Evolutionary conservation across 2,329 filamentous ascomycete genomes (phyloP), one percentile per base, ranked within the genome.

Genomic region (Stagonosporopsis chrysanthemi): DNA sequence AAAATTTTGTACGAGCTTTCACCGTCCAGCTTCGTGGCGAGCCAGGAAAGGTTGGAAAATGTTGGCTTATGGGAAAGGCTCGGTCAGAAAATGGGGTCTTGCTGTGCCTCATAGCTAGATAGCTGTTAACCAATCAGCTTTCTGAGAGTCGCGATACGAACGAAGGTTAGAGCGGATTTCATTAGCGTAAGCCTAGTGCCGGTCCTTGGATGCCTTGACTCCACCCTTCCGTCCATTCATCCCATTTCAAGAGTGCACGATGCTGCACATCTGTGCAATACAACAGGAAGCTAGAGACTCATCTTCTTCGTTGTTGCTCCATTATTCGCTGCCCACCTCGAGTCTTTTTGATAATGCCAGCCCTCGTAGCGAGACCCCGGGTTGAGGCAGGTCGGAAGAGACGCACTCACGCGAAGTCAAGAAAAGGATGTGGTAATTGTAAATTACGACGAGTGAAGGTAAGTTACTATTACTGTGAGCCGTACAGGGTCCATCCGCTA

Each of bases 391-490:
- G 60, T 15, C 57, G 70, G 15, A 72, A 70, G 44, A 60, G 68
- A 23, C 63, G 63, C 23, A 43, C 67, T n/a, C 84, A 86, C 61
- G 81, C 75, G 22, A 86, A 86, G 63, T 86, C 83, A 1, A 76
- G 82, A 17, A 73, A 76, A 14, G 84, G 84, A 2, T 86, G 84
- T 61, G 79, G 78, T 3, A 86, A 86, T 62, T 87, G 84, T 68
- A 85, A 85, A 63, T 65, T 85, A 19, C 76, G 83, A 31, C 76
- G 80, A 49, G 78, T 85, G 45, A 86, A 85, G 76, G 82, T 81
- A 68, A 67, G 72, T 58, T 29, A 7, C 8, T 8, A 19, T n/a
- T 9, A 22, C 19, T 19, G 35, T 17, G 8, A 12, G n/a, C 23
- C 2, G 17, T 33, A 8, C 7, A 23, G 14, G 19, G 19, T 19